Evolutionary conservation across 2,329 filamentous ascomycete genomes (phyloP).

Genomic region (Venturia carpophila): DNA sequence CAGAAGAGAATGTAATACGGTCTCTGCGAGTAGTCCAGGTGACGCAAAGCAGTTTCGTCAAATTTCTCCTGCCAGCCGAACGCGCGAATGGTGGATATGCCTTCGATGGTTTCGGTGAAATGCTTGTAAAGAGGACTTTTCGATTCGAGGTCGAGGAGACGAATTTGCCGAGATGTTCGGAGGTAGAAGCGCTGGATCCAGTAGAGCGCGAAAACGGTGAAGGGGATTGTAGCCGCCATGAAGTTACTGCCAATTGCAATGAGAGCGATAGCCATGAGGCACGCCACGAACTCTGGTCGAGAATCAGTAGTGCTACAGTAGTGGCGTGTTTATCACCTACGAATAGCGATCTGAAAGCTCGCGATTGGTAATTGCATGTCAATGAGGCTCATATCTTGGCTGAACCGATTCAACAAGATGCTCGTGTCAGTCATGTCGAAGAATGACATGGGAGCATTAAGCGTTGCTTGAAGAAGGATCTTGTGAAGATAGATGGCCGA

Average conservation of each 20-base stretch:
- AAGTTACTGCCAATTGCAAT: conserved; percentile 18
- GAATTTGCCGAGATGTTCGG: conserved; percentile 40
- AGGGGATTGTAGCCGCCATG: conserved; percentile 26
- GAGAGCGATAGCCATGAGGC: conserved; percentile 14
- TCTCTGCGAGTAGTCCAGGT: conserved; percentile 17
- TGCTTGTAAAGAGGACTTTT: conserved; percentile 39
- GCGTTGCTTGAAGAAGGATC: conserved; percentile 2
- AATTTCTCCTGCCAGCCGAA: background rate
- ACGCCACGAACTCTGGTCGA: background rate
- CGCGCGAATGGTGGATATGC: background rate
- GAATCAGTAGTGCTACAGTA: background rate
- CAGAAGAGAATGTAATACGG: background rate
- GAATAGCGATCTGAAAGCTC: background rate
- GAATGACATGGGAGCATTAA: conserved; percentile 15
- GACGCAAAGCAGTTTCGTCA: background rate
- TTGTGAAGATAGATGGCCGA: conserved; percentile 14
- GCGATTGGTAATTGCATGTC: conserved; percentile 15
- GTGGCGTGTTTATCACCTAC: background rate
- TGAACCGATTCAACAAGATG: conserved; percentile 17
- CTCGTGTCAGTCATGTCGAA: conserved; percentile 12
- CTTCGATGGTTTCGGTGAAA: conserved; percentile 6
- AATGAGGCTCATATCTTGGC: conserved; percentile 19
- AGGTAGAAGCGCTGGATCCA: conserved; percentile 41
- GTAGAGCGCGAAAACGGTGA: conserved; percentile 33
- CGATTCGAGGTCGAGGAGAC: conserved; percentile 47